Conservation (phyloP, 164 flowering plant genomes). For the Aristolochia californica region DNA sequence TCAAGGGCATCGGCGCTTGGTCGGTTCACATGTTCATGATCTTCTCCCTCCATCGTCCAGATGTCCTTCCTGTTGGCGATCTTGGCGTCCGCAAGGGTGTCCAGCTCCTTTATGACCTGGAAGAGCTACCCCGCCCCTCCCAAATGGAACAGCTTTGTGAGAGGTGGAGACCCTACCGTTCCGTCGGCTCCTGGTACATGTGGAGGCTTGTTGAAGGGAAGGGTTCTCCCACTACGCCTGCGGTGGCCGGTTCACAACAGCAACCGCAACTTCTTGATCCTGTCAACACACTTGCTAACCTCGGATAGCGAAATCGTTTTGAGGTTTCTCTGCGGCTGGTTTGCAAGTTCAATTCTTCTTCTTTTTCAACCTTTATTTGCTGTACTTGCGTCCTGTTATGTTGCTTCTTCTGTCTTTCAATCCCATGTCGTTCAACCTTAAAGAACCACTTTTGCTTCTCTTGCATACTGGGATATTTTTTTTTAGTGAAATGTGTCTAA, state of each 20-base stretch:
- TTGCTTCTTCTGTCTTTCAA: not conserved
- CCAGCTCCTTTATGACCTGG: constrained; percentile 54
- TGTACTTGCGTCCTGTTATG: not conserved
- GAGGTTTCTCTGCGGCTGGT: not conserved
- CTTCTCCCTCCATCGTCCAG: constrained; percentile 85
- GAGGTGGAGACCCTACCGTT: constrained; percentile 90
- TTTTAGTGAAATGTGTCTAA: too few species aligned
- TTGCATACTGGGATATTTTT: too few species aligned
- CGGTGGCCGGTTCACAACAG: constrained; percentile 23
- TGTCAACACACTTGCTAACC: constrained; percentile 45
- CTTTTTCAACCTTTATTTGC: not conserved
- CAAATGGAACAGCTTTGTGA: constrained; percentile 94
- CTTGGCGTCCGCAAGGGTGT: constrained; percentile 83
- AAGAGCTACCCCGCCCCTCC: constrained; percentile 79
- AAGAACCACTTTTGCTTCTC: too few species aligned
- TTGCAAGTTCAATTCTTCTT: constrained; percentile 1
- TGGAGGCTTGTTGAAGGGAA: constrained; percentile 76
- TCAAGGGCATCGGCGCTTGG: constrained; percentile 95
- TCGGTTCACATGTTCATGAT: constrained; percentile 99
- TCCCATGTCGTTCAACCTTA: too few species aligned
- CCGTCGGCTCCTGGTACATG: constrained; percentile 89
- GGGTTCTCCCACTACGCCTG: constrained; percentile 35
- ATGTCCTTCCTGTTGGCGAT: constrained; percentile 83
- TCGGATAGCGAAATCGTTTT: constrained; percentile 31
- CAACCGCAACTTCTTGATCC: constrained; percentile 43